Evolutionary conservation across 805 yeast species (phyloP), one percentile per base, ranked within the genome.

Genomic region (Barnettozyma wickerhamii): DNA sequence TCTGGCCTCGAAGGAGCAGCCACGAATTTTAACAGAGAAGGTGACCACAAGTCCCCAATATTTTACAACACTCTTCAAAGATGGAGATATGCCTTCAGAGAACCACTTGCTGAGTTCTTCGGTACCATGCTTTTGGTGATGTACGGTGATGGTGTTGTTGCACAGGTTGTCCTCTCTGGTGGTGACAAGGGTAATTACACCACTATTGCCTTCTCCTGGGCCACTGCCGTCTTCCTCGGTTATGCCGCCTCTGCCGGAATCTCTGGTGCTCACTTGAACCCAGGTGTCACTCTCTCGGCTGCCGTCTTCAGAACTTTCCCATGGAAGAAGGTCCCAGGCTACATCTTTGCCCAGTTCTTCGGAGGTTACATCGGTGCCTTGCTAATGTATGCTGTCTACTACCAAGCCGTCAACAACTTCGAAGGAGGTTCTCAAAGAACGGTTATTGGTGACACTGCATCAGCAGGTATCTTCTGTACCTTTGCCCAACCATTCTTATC

Each of bases 261-360:
- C 39, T 73, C 79, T 29, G 80, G 79, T 52, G 81, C 75, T n/a
- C 81, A 75, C 55, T 53, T 75, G 44, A 75, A 75, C 55, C 79
- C 80, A 4, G 74, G 76, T 42, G 68, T 74, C 27, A 74, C 80
- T 1, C 37, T 75, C 7, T 55, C 69, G 9, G 63, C 69, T 50
- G 74, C 72, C 45, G 52, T 71, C 10, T 75, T 61, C 50, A 66
- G 81, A 57, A 72, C 71, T 7, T 75, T 75, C 51, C 79, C 79
- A 20, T 63, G 72, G 63, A 60, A 59, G 39, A 74, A 74, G 46
- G 65, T 71, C 18, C 72, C 60, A 37, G 60, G 63, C 27, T 75
- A 74, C 53, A 50, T 73, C 27, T 44, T 66, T 19, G 72, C 74
- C 17, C 81, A 75, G 56, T 44, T 71, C 19, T 47, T 74, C 10